Base-by-base conservation (phyloP, 2,329 filamentous ascomycete genomes). In the Peltaster fructicola region DNA sequence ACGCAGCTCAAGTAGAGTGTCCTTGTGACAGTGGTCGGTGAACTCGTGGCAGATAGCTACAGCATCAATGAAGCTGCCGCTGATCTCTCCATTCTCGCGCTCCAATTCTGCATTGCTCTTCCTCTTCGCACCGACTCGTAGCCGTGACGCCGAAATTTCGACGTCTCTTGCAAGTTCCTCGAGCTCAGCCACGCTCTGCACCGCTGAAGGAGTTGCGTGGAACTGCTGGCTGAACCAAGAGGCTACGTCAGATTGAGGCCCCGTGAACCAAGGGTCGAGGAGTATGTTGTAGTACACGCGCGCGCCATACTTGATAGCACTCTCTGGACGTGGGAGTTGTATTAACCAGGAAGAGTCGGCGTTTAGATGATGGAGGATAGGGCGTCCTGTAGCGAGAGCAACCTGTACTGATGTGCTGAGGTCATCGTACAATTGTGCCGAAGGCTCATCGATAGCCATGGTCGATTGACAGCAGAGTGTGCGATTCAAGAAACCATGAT, bases 261-360 rank as follows among this genome's bases (percentile, higher is more conserved):
- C 70, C 9, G 55, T 48, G 3, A 76, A 54, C 71, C 71, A 76
- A 0, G 70, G 70, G 39, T 75, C 70, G 20, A 76, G 57, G 11
- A 76, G 48, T 24, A 76, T 55, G 39, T 75, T 74, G 53, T 63
- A 74, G 36, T 65, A 70, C 10, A 53, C 50, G 10, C 61, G 57
- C 5, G 50, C 49, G n/a, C 48, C 48, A 18, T 55, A 52, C 23
- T 46, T 52, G 13, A 50, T 38, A 4, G 50, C 48, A 14, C 48
- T 46, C 0, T 49, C 38, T 4, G 66, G 68, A 21, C 62, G 59
- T 1, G 70, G 68, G 6, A 76, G 53, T 31, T 71, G 68, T n/a
- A 75, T 50, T 2, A 76, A 54, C 70, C 71, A 76, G 12, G 63
- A 67, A 4, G 68, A 73, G 48, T 76, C 70, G 36, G 63, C 69